Conservation (phyloP, 768 basidiomycete species). For the Rickenella mellea region DNA sequence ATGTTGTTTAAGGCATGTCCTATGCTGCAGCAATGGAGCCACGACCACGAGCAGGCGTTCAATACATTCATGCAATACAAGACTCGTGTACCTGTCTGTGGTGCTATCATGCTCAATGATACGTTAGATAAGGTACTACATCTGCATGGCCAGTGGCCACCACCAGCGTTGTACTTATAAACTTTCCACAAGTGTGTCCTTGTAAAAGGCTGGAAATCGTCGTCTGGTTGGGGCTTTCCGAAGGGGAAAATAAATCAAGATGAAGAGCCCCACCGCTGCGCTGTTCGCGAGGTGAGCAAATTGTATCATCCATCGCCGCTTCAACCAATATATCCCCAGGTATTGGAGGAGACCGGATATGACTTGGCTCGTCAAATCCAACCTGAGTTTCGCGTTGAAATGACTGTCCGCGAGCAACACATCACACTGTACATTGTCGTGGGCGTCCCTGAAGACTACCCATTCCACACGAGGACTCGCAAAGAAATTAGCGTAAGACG, state of each 20-base stretch:
- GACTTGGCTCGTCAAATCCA: conserved; percentile 65
- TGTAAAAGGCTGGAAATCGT: conserved; percentile 96
- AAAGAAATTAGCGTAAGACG: conserved; percentile 92
- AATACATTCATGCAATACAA: conserved; percentile 93
- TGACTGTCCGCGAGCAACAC: conserved; percentile 83
- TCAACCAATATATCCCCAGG: conserved; percentile 37
- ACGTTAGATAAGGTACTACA: conserved; percentile 85
- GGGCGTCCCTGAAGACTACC: conserved; percentile 78
- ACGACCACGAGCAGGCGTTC: conserved; percentile 81
- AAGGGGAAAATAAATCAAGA: conserved; percentile 99
- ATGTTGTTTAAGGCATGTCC: conserved; percentile 84
- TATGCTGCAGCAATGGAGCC: conserved; percentile 70
- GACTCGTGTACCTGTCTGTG: conserved; percentile 93
- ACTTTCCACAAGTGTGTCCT: conserved; percentile 64
- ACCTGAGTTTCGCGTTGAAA: conserved; percentile 64
- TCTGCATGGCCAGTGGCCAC: too few relatives aligned
- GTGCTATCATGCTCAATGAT: conserved; percentile 90
- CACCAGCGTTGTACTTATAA: too few relatives aligned
- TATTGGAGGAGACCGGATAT: conserved; percentile 95
- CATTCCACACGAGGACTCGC: conserved; percentile 87
- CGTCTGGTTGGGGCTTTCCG: conserved; percentile 97
- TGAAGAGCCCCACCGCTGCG: conserved; percentile 77
- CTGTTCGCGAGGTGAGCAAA: conserved; percentile 74
- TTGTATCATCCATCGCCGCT: not conserved
- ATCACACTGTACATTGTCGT: conserved; percentile 88